Evolutionary conservation across 805 yeast genomes (phyloP).

Genomic region (Brettanomyces custersianus): DNA sequence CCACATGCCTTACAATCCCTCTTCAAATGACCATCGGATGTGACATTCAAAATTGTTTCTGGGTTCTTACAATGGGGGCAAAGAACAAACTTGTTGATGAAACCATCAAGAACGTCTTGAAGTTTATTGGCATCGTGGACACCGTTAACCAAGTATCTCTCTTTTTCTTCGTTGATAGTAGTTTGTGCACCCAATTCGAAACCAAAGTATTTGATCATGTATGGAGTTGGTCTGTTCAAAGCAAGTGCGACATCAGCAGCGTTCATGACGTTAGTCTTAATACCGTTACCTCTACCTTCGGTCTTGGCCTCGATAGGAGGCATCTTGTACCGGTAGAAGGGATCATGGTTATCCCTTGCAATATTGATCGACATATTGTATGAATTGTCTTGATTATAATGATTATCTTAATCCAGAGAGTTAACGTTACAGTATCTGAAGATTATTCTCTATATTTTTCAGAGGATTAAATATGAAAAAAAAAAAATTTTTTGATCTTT

Average conservation of each 20-base stretch:
- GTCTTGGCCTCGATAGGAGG: conserved; percentile 95
- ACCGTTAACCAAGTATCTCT: conserved; percentile 90
- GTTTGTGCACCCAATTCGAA: conserved; percentile 97
- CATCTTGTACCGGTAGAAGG: conserved; percentile 99
- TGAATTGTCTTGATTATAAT: too few relatives aligned
- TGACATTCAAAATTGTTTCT: conserved; percentile 84
- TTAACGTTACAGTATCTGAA: too few relatives aligned
- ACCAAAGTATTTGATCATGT: conserved; percentile 90
- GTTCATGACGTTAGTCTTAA: conserved; percentile 88
- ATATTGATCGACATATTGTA: conserved; percentile 80
- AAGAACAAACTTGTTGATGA: conserved; percentile 83
- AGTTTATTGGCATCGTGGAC: conserved; percentile 82
- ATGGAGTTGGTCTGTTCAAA: conserved; percentile 84
- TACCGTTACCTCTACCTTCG: conserved; percentile 99
- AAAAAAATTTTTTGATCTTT: too few relatives aligned
- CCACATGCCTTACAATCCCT: conserved; percentile 99
- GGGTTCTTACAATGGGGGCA: conserved; percentile 96
- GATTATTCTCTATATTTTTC: too few relatives aligned
- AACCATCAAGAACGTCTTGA: conserved; percentile 92
- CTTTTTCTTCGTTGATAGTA: conserved; percentile 65
- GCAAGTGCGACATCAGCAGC: conserved; percentile 91
- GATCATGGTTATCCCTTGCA: conserved; percentile 95
- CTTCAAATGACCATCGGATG: conserved; percentile 64
- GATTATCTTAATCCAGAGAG: too few relatives aligned
- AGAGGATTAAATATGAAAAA: too few relatives aligned